These are phyloP conservation scores for Tricholoma saponaceum DNA, from an alignment of 768 basidiomycete genomes.

Conservation along the genomic window DNA sequence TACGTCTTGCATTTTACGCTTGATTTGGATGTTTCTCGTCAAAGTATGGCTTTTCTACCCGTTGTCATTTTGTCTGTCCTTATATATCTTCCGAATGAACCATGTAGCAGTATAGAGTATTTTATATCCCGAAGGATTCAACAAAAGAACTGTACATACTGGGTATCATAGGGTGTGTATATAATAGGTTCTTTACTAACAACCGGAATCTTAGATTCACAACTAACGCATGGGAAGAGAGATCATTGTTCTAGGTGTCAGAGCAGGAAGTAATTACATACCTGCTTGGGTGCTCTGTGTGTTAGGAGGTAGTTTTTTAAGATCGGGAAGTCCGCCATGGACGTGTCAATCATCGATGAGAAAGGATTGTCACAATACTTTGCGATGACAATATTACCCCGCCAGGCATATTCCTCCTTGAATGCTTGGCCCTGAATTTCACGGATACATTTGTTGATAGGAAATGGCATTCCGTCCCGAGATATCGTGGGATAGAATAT, in stretches of 20 bases:
- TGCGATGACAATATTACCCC: slow-evolving; percentile 74
- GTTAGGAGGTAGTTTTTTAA: slow-evolving; percentile 75
- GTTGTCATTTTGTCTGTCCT: slow-evolving; percentile 14
- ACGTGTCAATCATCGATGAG: slow-evolving; percentile 60
- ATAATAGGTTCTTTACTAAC: neutral
- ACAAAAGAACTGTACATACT: slow-evolving; percentile 4
- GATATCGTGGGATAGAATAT: slow-evolving; percentile 75
- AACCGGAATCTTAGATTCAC: neutral
- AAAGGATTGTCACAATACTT: slow-evolving; percentile 61
- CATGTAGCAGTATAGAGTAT: slow-evolving; percentile 32
- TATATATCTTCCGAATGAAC: slow-evolving; percentile 13
- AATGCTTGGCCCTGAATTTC: slow-evolving; percentile 68
- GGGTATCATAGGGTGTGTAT: neutral
- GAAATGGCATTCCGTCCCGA: slow-evolving; percentile 79
- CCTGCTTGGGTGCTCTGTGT: slow-evolving; percentile 51
- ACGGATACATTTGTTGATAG: slow-evolving; percentile 69
- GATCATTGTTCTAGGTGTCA: no score
- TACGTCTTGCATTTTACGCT: slow-evolving; percentile 18
- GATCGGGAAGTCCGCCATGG: slow-evolving; percentile 84
- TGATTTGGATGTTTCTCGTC: slow-evolving; percentile 18
- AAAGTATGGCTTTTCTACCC: slow-evolving; percentile 15
- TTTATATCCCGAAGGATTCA: slow-evolving; percentile 33
- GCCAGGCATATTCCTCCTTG: slow-evolving; percentile 66
- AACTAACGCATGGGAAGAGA: no score
- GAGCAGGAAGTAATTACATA: slow-evolving; percentile 6